These are phyloP conservation scores for Fraxinus nigra DNA, from an alignment of 305 asterid species.

Conservation along the genomic window DNA sequence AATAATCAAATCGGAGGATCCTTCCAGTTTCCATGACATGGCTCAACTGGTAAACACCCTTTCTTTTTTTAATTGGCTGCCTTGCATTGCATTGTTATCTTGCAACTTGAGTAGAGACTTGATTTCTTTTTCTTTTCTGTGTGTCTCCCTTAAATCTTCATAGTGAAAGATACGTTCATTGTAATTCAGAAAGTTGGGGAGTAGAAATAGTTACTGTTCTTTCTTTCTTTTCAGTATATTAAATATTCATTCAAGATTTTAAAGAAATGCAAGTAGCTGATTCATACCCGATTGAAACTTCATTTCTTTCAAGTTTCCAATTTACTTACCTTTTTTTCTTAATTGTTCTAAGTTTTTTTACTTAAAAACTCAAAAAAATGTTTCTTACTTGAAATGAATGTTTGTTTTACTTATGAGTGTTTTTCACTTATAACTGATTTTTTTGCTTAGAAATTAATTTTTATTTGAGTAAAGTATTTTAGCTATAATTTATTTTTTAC, in stretches of 20 bases:
- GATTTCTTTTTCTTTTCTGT: not conserved
- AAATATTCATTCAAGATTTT: not conserved
- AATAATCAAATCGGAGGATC: constrained; percentile 69
- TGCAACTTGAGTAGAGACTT: not conserved
- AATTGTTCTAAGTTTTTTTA: too few relatives aligned
- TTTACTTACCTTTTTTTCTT: not conserved
- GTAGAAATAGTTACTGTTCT: not conserved
- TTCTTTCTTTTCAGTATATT: not conserved
- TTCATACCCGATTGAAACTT: not conserved
- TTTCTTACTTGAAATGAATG: too few relatives aligned
- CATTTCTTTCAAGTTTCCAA: not conserved
- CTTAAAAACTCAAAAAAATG: too few relatives aligned
- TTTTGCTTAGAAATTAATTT: too few relatives aligned
- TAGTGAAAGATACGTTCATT: constrained; percentile 61
- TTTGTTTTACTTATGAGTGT: too few relatives aligned
- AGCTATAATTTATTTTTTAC: too few relatives aligned
- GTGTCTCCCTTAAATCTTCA: not conserved
- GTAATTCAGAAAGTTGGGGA: constrained; percentile 51
- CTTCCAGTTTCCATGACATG: constrained; percentile 63
- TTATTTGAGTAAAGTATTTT: too few relatives aligned
- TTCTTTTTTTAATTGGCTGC: not conserved
- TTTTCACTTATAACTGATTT: too few relatives aligned
- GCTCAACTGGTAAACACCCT: not conserved
- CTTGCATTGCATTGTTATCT: not conserved
- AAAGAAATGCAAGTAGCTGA: not conserved